phyloP scores from a whole-genome alignment of 805 yeast genomes.

The Lachancea thermotolerans region DNA sequence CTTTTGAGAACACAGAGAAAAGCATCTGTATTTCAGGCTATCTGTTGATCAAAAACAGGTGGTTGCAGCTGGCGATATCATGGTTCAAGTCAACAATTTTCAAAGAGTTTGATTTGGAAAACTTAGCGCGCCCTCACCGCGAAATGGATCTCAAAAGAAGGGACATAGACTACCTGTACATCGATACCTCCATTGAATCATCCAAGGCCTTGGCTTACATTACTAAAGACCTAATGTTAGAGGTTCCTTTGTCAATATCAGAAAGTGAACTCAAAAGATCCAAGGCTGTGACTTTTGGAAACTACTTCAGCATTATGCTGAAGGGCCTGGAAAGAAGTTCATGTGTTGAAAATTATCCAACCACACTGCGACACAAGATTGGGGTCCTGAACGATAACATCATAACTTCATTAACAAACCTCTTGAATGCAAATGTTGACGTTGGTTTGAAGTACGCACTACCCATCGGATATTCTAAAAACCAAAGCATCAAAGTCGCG shows the following conservation, averaged over 20 bases:
- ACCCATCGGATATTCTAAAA: conserved; percentile 71
- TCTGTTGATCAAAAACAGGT: conserved; percentile 40
- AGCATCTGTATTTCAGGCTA: conserved; percentile 36
- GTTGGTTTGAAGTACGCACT: conserved; percentile 70
- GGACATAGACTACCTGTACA: conserved; percentile 42
- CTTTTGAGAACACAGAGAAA: conserved; percentile 26
- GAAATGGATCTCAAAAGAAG: conserved; percentile 32
- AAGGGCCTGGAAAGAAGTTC: conserved; percentile 37
- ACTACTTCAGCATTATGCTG: conserved; percentile 56
- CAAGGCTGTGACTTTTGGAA: conserved; percentile 57
- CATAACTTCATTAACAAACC: conserved; percentile 57
- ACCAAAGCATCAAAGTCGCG: conserved; percentile 57
- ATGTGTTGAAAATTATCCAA: conserved; percentile 31
- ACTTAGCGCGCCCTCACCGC: conserved; percentile 29
- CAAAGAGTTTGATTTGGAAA: conserved; percentile 31
- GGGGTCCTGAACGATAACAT: conserved; percentile 54
- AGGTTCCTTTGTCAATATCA: conserved; percentile 48
- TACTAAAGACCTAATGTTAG: conserved; percentile 51
- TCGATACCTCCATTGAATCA: conserved; percentile 61
- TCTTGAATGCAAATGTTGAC: conserved; percentile 66
- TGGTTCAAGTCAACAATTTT: conserved; percentile 52
- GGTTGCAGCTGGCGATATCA: conserved; percentile 40
- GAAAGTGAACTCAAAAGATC: conserved; percentile 48
- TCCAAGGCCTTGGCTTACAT: conserved; percentile 51
- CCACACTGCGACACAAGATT: conserved; percentile 45